phyloP scores from a whole-genome alignment of 2,329 filamentous ascomycete species.

The Apiospora arundinis region DNA sequence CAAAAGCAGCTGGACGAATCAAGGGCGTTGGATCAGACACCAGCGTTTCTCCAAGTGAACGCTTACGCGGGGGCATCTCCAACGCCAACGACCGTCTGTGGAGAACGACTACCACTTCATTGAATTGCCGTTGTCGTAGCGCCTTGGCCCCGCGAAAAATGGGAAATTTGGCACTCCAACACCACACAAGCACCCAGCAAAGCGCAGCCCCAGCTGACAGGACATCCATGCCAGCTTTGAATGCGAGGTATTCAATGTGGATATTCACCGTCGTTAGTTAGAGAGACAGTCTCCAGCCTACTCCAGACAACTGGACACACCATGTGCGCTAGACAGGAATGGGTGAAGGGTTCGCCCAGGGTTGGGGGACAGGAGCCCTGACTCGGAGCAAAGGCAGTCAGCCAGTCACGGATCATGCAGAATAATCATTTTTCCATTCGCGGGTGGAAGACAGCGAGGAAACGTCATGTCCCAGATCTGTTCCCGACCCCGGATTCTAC shows the following conservation, averaged over 20 bases:
- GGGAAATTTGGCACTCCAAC: background rate
- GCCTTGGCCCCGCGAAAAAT: constrained; percentile 2
- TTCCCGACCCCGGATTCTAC: constrained; percentile 4
- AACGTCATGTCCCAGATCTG: constrained; percentile 1
- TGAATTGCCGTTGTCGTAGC: constrained; percentile 2
- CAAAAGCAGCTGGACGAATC: background rate
- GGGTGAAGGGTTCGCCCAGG: background rate
- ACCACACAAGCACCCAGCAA: background rate
- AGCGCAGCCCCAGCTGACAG: background rate
- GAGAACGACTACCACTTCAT: background rate
- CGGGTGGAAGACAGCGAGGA: background rate
- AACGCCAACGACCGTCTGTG: background rate
- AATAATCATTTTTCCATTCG: constrained; percentile 8
- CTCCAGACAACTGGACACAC: background rate
- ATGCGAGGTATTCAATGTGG: background rate
- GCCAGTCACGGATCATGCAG: background rate
- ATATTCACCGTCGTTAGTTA: background rate
- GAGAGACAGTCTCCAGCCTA: background rate
- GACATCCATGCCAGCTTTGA: background rate
- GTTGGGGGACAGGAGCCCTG: background rate
- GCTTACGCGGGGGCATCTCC: background rate
- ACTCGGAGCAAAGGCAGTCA: constrained; percentile 2
- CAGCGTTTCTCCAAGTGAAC: background rate
- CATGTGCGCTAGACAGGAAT: constrained; percentile 2
- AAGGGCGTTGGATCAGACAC: background rate